Percentiles rank a stretch among this genome's conserved stretches.
Evolutionary conservation across 768 basidiomycete species (phyloP).

Genomic region (Leccinum obscurum): DNA sequence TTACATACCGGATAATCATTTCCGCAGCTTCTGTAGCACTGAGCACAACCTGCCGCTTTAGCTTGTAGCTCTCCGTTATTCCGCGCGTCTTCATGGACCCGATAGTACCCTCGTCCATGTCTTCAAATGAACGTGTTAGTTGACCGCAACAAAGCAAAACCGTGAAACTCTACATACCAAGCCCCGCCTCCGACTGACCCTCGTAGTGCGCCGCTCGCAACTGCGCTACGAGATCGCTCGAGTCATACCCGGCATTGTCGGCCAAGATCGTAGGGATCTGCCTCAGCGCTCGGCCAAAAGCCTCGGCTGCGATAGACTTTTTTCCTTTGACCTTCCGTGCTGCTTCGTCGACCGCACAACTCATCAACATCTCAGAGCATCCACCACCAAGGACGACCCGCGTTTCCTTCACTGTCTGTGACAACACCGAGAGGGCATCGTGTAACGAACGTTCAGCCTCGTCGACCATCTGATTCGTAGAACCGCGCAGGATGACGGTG

Average conservation of each 20-base stretch:
- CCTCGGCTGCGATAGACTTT: constrained; percentile 93
- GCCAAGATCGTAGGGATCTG: constrained; percentile 97
- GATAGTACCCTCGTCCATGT: constrained; percentile 85
- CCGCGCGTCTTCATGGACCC: constrained; percentile 88
- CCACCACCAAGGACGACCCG: constrained; percentile 93
- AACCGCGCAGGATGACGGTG: constrained; percentile 96
- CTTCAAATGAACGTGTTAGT: constrained; percentile 37
- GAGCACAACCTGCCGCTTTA: constrained; percentile 92
- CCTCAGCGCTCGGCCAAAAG: constrained; percentile 83
- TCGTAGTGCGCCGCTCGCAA: constrained; percentile 94
- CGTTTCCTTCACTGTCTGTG: constrained; percentile 97
- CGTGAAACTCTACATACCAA: constrained; percentile 56
- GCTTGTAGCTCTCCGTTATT: constrained; percentile 95
- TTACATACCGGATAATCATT: constrained; percentile 89
- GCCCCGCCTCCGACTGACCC: constrained; percentile 80
- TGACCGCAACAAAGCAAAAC: background rate
- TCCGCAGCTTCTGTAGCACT: constrained; percentile 97
- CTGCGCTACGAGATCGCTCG: constrained; percentile 89
- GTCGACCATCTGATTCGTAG: constrained; percentile 98
- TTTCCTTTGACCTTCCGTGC: constrained; percentile 86
- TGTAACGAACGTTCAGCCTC: constrained; percentile 98
- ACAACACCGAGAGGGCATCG: constrained; percentile 95
- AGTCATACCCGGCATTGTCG: constrained; percentile 97
- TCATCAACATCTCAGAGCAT: constrained; percentile 98
- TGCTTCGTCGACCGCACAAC: constrained; percentile 87